phyloP scores from a whole-genome alignment of 1,284 basidiomycete genomes.

The Irpex sp. region DNA sequence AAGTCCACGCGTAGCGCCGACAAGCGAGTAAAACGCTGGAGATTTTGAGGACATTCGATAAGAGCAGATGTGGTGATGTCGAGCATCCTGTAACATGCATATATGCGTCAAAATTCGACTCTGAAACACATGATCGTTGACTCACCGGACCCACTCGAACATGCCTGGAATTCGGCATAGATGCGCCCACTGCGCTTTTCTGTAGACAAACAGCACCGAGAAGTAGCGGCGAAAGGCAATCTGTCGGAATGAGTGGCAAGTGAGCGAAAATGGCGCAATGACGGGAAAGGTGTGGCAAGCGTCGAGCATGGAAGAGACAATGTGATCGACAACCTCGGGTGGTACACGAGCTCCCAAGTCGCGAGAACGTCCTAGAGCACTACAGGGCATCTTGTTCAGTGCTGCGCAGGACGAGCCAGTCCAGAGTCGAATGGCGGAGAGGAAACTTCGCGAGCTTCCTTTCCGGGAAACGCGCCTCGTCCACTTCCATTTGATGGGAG shows the following conservation, averaged over 20 bases:
- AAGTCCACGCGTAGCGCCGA: constrained; percentile 23
- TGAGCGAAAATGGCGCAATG: constrained; percentile 36
- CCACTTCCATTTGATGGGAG: not conserved
- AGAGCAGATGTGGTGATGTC: constrained; percentile 15
- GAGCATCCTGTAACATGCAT: constrained; percentile 20
- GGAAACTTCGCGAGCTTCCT: not conserved
- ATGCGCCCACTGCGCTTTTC: constrained; percentile 25
- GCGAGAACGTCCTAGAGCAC: not conserved
- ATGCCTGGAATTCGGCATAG: constrained; percentile 19
- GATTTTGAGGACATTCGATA: constrained; percentile 12
- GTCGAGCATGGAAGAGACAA: constrained; percentile 32
- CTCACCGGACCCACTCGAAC: constrained; percentile 26
- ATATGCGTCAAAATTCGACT: constrained; percentile 10
- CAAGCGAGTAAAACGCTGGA: constrained; percentile 19
- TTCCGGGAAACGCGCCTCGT: not conserved
- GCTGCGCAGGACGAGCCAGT: not conserved
- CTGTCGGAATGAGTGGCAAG: constrained; percentile 38
- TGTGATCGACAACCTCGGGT: constrained; percentile 39
- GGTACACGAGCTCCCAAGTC: constrained; percentile 25
- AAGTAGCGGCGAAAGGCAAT: constrained; percentile 41
- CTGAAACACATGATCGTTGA: not conserved
- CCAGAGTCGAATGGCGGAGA: not conserved
- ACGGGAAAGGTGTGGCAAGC: constrained; percentile 23
- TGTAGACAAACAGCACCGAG: constrained; percentile 26
- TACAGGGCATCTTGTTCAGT: not conserved